Evolutionary conservation across 2,329 filamentous ascomycete species (phyloP), one percentile per base, ranked within the genome.

Genomic region (Cladosporium sp.): DNA sequence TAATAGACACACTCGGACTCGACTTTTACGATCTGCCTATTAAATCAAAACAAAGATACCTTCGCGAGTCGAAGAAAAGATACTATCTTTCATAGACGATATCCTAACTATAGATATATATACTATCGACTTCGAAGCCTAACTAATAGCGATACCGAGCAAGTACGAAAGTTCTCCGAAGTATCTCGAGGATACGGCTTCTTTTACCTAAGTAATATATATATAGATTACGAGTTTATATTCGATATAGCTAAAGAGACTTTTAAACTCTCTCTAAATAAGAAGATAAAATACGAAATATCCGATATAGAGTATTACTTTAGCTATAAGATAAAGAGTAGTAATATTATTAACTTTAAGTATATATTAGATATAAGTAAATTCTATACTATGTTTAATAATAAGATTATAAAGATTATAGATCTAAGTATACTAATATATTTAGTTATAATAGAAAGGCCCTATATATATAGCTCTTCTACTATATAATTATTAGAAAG

Each of bases 261-360:
- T 51, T 51, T 51, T 14, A 5, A 24, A 26, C 47, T 51, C 47
- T 21, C 47, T 26, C 47, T 26, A 8, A 21, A 51, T 7, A 10
- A 51, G 47, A 51, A 51, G 47, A 51, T 51, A 21, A 51, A 51
- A 21, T 51, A 51, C 47, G 47, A 51, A 51, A 51, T 51, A 21
- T 51, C 47, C 47, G 12, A 51, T 21, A 51, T 21, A 21, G 47
- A 21, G 47, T 21, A 21, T 21, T 51, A 51, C 21, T 51, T 51
- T 21, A 21, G 47, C 11, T 51, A 51, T 21, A 51, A 26, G 10
- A 51, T 51, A 21, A 51, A 51, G 47, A 21, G 47, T 21, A 51
- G 47, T n/a, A 51, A 51, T 26, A 21, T 51, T 21, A 8, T 51
- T 51, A 21, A 51, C 47, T 51, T n/a, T 7, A 51, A 51, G 21